These are phyloP conservation scores for Cercospora brassicicola DNA, from an alignment of 2,329 filamentous ascomycete species.

Conservation along the genomic window DNA sequence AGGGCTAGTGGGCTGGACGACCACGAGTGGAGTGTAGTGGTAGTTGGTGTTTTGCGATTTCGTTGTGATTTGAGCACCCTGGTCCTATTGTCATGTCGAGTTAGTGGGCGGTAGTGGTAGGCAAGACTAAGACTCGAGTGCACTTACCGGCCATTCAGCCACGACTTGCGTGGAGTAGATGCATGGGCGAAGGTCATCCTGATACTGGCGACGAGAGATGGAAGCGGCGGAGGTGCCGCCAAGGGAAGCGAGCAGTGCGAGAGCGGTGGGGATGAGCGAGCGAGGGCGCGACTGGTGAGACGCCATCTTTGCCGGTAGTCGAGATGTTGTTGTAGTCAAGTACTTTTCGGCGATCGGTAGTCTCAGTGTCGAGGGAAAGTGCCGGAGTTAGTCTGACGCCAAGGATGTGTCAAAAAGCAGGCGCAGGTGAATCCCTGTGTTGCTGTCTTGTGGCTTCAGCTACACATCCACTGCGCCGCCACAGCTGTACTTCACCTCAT, in stretches of 20 bases:
- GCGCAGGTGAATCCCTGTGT: not conserved
- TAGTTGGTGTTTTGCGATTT: conserved; percentile 25
- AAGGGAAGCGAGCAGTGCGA: not conserved
- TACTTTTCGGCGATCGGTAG: not conserved
- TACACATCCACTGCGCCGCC: not conserved
- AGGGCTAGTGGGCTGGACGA: conserved; percentile 18
- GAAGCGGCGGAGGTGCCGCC: not conserved
- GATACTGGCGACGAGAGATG: not conserved
- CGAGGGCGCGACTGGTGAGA: not conserved
- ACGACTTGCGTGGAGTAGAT: not conserved
- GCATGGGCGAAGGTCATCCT: not conserved
- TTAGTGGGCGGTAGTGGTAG: not conserved
- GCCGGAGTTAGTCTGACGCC: not conserved
- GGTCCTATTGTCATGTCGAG: not conserved
- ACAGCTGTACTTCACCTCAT: not conserved
- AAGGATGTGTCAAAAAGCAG: not conserved
- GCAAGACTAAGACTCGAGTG: not conserved
- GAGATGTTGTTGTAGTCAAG: not conserved
- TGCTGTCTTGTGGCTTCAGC: not conserved
- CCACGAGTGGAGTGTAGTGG: conserved; percentile 18
- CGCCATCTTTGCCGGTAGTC: not conserved
- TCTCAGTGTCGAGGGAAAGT: not conserved
- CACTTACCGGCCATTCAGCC: not conserved
- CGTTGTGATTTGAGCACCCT: conserved; percentile 10
- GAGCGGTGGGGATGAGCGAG: not conserved